Percentiles rank a stretch among this genome's conserved stretches.
phyloP scores from a whole-genome alignment of 495 filamentous ascomycete species.

The Podospora pseudoanserina region DNA sequence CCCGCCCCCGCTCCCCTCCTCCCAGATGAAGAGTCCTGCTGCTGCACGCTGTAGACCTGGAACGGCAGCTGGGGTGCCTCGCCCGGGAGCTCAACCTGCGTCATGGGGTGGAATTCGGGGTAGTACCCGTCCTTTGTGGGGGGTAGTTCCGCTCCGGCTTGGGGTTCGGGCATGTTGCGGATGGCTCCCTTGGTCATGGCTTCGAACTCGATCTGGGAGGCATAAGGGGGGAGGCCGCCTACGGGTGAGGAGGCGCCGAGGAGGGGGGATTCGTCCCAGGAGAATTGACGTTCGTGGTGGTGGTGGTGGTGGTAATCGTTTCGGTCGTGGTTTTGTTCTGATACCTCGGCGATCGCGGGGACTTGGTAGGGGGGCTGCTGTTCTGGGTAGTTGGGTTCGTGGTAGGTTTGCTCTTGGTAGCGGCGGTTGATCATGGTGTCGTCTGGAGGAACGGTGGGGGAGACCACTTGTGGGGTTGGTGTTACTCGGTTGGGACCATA shows the following conservation, averaged over 20 bases:
- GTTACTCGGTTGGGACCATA: slow-evolving; percentile 36
- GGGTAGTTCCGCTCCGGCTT: slow-evolving; percentile 33
- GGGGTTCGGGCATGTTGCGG: slow-evolving; percentile 28
- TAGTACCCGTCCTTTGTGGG: slow-evolving; percentile 38
- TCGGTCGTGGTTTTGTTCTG: slow-evolving; percentile 2
- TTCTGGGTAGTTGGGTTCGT: background rate
- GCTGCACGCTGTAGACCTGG: slow-evolving; percentile 17
- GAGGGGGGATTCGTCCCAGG: slow-evolving; percentile 24
- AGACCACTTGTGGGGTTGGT: slow-evolving; percentile 27
- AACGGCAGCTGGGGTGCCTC: slow-evolving; percentile 27
- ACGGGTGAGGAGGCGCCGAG: slow-evolving; percentile 16
- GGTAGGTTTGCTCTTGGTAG: slow-evolving; percentile 5
- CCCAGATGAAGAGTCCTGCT: background rate
- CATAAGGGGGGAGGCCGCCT: slow-evolving; percentile 33
- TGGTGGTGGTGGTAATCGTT: background rate
- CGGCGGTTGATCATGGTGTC: slow-evolving; percentile 26
- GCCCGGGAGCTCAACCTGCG: slow-evolving; percentile 33
- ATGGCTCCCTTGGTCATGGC: slow-evolving; percentile 36
- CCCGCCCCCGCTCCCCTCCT: background rate
- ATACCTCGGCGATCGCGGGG: slow-evolving; percentile 2
- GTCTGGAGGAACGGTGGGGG: slow-evolving; percentile 31
- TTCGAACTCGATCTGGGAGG: slow-evolving; percentile 27
- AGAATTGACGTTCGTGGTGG: slow-evolving; percentile 21
- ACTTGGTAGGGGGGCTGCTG: background rate
- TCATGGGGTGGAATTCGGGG: slow-evolving; percentile 19